Conservation (phyloP, 2,329 filamentous ascomycete species). For the Sclerotinia glacialis region DNA sequence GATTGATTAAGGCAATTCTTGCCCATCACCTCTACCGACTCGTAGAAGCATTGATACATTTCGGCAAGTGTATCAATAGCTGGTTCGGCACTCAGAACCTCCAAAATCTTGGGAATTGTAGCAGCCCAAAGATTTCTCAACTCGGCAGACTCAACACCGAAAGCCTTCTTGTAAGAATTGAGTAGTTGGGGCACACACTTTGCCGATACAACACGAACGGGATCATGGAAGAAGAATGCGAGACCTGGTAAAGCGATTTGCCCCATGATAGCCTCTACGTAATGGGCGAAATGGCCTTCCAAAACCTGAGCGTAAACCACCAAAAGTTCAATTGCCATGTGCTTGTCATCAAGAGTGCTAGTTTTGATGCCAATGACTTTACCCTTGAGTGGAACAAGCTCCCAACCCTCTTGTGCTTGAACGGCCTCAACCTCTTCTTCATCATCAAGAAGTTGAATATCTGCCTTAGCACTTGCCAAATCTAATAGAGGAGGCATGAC, state of each 20-base stretch:
- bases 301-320: conserved; percentile 96
- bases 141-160: conserved; percentile 75
- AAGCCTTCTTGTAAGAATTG: conserved; percentile 89
- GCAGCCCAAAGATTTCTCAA: conserved; percentile 79
- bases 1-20: conserved; percentile 73
- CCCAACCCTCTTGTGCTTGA: conserved; percentile 95
- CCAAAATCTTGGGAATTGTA: conserved; percentile 86
- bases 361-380: conserved; percentile 99
- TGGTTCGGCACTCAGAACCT: conserved; percentile 89
- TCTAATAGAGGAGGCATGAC: conserved; percentile 94
- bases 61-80: conserved; percentile 94
- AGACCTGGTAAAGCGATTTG: conserved; percentile 92
- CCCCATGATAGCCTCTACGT: conserved; percentile 90
- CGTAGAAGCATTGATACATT: conserved; percentile 99
- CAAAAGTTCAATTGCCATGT: conserved; percentile 98
- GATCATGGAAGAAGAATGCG: conserved; percentile 99
- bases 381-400: conserved; percentile 92
- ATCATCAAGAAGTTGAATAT: conserved; percentile 93
- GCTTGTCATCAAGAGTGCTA: conserved; percentile 94
- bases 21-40: conserved; percentile 91
- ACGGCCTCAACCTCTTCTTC: conserved; percentile 91
- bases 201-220: conserved; percentile 89
- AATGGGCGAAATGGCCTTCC: conserved; percentile 88
- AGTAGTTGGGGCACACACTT: conserved; percentile 92
- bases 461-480: conserved; percentile 89